A percentile compares a stretch with the other conserved stretches of the same genome.
These are phyloP conservation scores for Solanum acaule DNA, from an alignment of 257 asterid species.

Conservation along the genomic window DNA sequence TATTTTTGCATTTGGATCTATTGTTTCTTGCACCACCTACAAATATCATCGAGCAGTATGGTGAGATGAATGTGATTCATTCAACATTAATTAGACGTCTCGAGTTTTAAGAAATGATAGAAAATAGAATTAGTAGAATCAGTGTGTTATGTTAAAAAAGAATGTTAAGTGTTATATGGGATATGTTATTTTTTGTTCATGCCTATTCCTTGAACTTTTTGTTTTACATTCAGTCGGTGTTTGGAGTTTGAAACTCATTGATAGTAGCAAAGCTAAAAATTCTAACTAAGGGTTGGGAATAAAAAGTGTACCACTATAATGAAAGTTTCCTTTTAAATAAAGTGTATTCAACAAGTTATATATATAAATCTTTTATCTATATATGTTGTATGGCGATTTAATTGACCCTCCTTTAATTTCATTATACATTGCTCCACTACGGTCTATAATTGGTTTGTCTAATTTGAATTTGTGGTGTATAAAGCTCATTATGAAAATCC, in stretches of 20 bases:
- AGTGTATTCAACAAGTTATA: background rate
- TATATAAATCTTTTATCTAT: background rate
- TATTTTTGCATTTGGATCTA: conserved; percentile 68
- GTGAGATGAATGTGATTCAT: background rate
- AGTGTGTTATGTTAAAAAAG: background rate
- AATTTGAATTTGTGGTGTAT: fast-evolving
- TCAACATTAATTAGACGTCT: too few species aligned
- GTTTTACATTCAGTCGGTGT: background rate
- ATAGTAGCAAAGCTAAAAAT: background rate
- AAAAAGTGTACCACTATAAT: background rate
- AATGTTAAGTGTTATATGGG: background rate
- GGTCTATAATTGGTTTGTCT: background rate
- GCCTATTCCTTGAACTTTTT: background rate
- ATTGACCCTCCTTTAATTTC: background rate
- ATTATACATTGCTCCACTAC: background rate
- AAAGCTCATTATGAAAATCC: background rate
- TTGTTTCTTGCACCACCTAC: conserved; percentile 80
- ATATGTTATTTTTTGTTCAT: background rate
- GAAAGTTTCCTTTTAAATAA: background rate
- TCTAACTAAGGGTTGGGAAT: background rate
- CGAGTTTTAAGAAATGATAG: background rate
- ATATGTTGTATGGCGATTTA: background rate
- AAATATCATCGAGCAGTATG: background rate
- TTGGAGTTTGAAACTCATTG: background rate
- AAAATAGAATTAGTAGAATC: too few species aligned